A percentile compares a stretch with the other conserved stretches of the same genome.
These are phyloP conservation scores for Clarireedia monteithiana DNA, from an alignment of 2,329 filamentous ascomycete genomes.

Conservation along the genomic window DNA sequence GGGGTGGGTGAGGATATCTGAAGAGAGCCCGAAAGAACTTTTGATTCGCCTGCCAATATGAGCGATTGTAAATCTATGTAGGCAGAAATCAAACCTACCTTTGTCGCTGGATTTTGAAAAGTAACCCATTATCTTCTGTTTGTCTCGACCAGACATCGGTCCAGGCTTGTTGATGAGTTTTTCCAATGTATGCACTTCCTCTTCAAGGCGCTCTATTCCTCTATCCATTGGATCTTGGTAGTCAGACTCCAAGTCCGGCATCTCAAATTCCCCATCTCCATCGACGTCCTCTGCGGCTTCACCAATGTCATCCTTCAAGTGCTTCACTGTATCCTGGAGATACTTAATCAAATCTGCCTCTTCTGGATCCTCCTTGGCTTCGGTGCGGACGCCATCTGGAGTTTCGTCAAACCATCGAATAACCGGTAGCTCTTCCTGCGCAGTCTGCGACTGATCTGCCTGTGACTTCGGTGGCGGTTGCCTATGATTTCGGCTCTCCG, in stretches of 20 bases:
- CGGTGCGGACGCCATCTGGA: slow-evolving; percentile 22
- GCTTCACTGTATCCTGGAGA: slow-evolving; percentile 6
- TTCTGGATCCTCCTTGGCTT: slow-evolving; percentile 18
- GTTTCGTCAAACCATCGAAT: slow-evolving; percentile 24
- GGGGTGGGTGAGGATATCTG: not conserved
- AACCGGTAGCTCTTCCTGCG: slow-evolving; percentile 5
- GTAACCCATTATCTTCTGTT: slow-evolving; percentile 9
- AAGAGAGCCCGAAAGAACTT: not conserved
- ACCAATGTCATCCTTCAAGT: slow-evolving; percentile 6
- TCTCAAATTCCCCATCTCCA: slow-evolving; percentile 8
- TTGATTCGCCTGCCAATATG: not conserved
- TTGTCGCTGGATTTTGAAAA: slow-evolving; percentile 10
- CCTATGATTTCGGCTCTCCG: slow-evolving; percentile 1
- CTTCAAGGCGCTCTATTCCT: slow-evolving; percentile 5
- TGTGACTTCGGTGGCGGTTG: not conserved
- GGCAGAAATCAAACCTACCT: not conserved
- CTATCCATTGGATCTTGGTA: slow-evolving; percentile 6
- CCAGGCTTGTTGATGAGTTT: slow-evolving; percentile 9
- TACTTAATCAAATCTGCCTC: slow-evolving; percentile 6
- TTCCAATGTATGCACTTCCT: slow-evolving; percentile 9
- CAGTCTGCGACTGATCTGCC: not conserved
- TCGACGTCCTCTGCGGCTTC: slow-evolving; percentile 7
- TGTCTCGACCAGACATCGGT: slow-evolving; percentile 12
- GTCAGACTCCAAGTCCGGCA: slow-evolving; percentile 9
- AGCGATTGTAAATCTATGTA: not conserved